Conservation (phyloP, 768 basidiomycete genomes). For the Suillus sp. region DNA sequence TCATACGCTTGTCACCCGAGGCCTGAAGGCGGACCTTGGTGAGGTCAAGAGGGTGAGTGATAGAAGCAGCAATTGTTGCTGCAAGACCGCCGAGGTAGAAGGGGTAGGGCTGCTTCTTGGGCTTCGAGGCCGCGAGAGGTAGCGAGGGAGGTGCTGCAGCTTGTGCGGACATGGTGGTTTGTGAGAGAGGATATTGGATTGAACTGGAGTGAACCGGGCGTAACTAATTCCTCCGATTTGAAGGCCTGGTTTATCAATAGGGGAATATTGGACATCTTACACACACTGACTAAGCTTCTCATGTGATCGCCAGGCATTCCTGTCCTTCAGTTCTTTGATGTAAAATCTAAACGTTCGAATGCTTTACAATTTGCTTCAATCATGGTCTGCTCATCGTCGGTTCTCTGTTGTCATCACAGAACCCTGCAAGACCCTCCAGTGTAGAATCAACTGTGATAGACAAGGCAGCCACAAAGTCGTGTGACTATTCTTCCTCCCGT, state of each 20-base stretch:
- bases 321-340: no score
- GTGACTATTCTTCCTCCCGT: conserved; percentile 1
- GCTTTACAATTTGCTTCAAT: neutral
- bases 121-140: conserved; percentile 9
- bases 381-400: no score
- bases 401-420: no score
- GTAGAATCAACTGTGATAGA: neutral
- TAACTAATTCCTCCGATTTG: conserved; percentile 5
- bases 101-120: conserved; percentile 74
- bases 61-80: conserved; percentile 85
- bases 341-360: neutral
- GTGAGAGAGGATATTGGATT: conserved; percentile 3
- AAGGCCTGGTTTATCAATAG: conserved; percentile 1
- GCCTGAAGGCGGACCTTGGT: conserved; percentile 93
- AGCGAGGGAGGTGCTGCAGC: conserved; percentile 9
- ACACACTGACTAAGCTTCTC: conserved; percentile 3
- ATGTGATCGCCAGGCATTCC: neutral
- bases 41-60: conserved; percentile 86
- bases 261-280: neutral
- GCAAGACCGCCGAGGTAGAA: conserved; percentile 89
- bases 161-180: conserved; percentile 1
- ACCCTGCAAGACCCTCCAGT: neutral
- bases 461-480: neutral
- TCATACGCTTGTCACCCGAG: conserved; percentile 90
- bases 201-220: conserved; percentile 9